Evolutionary conservation across 1,284 basidiomycete species (phyloP).

Genomic region (Irpex sp.): DNA sequence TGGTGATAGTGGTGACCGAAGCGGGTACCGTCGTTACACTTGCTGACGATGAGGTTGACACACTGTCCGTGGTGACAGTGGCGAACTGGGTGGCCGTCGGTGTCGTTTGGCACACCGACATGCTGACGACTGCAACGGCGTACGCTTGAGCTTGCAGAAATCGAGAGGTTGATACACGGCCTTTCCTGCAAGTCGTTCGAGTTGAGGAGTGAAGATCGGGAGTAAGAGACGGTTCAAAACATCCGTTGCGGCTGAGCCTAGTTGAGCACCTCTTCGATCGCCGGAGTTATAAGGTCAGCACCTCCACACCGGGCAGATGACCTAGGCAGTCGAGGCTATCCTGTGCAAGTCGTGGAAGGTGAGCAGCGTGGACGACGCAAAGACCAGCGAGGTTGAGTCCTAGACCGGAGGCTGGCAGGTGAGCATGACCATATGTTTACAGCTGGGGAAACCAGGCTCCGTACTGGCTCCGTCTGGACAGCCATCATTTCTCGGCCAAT

Average conservation of each 20-base stretch:
- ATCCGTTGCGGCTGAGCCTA: neutral
- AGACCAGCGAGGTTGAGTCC: neutral
- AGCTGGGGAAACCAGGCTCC: neutral
- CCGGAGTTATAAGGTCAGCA: neutral
- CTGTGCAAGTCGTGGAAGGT: neutral
- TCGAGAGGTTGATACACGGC: neutral
- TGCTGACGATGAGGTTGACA: slow-evolving; percentile 33
- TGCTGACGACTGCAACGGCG: slow-evolving; percentile 1
- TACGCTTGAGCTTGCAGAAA: neutral
- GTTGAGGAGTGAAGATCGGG: neutral
- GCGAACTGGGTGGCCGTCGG: slow-evolving; percentile 36
- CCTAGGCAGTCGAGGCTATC: neutral
- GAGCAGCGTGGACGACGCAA: neutral
- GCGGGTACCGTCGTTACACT: slow-evolving; percentile 23
- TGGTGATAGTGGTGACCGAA: slow-evolving; percentile 26
- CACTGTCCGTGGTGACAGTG: slow-evolving; percentile 28
- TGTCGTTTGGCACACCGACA: slow-evolving; percentile 28
- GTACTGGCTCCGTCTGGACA: neutral
- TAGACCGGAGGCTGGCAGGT: neutral
- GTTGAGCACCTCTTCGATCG: neutral
- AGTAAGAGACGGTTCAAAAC: neutral
- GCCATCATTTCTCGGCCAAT: neutral
- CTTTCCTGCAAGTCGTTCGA: neutral
- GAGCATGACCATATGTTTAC: neutral
- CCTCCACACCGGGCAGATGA: neutral